Conservation (phyloP, 2,329 filamentous ascomycete genomes). For the Claviceps quebecensis region DNA sequence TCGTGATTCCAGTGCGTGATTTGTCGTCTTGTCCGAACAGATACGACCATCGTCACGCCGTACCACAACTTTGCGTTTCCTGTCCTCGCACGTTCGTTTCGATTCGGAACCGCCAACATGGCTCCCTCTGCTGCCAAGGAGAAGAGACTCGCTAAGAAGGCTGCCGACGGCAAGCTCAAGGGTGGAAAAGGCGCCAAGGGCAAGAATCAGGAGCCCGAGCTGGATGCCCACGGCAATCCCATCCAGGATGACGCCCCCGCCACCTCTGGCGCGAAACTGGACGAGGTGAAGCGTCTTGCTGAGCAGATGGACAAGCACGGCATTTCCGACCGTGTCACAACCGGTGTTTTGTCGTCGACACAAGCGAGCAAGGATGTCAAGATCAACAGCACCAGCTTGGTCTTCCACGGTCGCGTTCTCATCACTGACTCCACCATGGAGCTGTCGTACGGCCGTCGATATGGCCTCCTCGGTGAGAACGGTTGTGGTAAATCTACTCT, state of each 20-base stretch:
- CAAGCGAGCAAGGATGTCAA: constrained; percentile 85
- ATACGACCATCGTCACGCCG: not conserved
- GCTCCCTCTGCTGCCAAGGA: constrained; percentile 57
- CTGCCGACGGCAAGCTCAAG: constrained; percentile 65
- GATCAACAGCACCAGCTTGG: constrained; percentile 82
- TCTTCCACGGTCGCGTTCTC: constrained; percentile 95
- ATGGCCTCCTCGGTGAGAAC: constrained; percentile 95
- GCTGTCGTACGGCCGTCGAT: constrained; percentile 81
- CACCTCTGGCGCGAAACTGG: constrained; percentile 57
- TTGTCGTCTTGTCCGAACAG: not conserved
- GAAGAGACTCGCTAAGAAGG: constrained; percentile 58
- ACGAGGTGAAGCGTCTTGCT: constrained; percentile 73
- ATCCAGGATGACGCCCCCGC: constrained; percentile 49
- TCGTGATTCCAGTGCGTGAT: not conserved
- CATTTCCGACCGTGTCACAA: constrained; percentile 94
- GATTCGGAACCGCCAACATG: constrained; percentile 32
- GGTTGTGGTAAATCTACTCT: constrained; percentile 98
- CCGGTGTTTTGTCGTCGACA: constrained; percentile 83
- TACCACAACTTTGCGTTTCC: constrained; percentile 1
- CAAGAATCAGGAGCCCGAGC: constrained; percentile 55
- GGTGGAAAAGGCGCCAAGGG: constrained; percentile 53
- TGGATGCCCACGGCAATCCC: constrained; percentile 49
- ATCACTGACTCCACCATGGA: constrained; percentile 90
- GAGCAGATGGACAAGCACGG: constrained; percentile 94
- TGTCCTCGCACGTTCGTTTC: constrained; percentile 6